Conservation (phyloP, 371 early-diverging fungal species). For the Entomophthora muscae region DNA sequence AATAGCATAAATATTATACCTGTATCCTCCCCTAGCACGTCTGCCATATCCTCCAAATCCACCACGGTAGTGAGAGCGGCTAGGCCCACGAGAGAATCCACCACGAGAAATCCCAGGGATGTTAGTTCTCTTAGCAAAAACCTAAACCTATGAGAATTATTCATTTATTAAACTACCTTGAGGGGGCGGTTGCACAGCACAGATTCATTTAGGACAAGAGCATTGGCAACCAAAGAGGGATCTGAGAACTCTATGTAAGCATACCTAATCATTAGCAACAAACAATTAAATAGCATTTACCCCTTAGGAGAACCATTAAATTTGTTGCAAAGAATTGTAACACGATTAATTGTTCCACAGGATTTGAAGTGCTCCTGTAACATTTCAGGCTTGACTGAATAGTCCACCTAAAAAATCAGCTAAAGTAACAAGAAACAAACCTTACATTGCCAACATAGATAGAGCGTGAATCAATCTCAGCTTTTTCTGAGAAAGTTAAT, state of each 20-base stretch:
- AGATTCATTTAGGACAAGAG: conserved; percentile 74
- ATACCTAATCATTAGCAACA: conserved; percentile 21
- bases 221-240: conserved; percentile 58
- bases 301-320: conserved; percentile 94
- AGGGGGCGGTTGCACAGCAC: conserved; percentile 74
- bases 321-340: conserved; percentile 89
- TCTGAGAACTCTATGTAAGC: conserved; percentile 96
- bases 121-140: conserved; percentile 90
- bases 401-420: conserved; percentile 52
- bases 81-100: neutral
- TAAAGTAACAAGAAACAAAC: neutral
- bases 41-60: neutral
- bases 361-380: conserved; percentile 90
- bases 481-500: conserved; percentile 25
- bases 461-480: conserved; percentile 79
- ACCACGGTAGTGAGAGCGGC: neutral
- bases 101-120: conserved; percentile 49
- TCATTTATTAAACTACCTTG: conserved; percentile 29
- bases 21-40: neutral
- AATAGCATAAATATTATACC: neutral
- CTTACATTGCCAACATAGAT: conserved; percentile 88
- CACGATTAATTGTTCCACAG: conserved; percentile 92
- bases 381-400: conserved; percentile 86
- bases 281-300: conserved; percentile 17
- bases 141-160: conserved; percentile 16